Percentiles rank a stretch among this genome's conserved stretches.
Evolutionary conservation across 495 filamentous ascomycete species (phyloP).

Genomic region (Xylaria acuta): DNA sequence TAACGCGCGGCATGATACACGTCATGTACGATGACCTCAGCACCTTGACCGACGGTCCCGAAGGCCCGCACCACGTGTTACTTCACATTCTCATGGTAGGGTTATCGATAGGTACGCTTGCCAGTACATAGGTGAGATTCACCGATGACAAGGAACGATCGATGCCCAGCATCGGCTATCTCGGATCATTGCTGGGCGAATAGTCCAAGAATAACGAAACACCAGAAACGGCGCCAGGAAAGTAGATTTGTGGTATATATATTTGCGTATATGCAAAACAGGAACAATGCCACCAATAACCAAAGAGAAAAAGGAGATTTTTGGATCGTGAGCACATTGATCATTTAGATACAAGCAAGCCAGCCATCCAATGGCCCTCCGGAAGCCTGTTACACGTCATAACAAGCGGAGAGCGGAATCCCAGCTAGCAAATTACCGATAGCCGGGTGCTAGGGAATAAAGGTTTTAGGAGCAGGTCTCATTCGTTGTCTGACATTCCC

Average conservation of each 20-base stretch:
- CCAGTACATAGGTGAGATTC: background rate
- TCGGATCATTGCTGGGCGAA: background rate
- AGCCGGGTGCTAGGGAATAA: background rate
- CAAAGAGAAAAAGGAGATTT: background rate
- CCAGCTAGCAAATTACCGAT: background rate
- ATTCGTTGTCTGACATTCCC: background rate
- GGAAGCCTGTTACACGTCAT: background rate
- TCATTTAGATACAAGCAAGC: background rate
- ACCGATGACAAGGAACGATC: background rate
- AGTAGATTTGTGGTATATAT: background rate
- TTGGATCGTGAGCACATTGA: conserved; percentile 11
- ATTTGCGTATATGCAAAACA: background rate
- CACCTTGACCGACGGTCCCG: background rate
- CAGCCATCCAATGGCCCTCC: background rate
- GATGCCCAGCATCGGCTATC: conserved; percentile 19
- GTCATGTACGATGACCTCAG: conserved; percentile 22
- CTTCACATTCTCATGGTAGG: too few species aligned
- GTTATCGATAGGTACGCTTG: background rate
- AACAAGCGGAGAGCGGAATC: background rate
- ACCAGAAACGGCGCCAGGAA: background rate
- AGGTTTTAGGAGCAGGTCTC: background rate
- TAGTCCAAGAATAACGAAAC: background rate
- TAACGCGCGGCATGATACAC: background rate
- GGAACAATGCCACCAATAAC: background rate
- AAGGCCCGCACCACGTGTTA: background rate